These are phyloP conservation scores for Theobroma cacao DNA, from an alignment of 345 rosid species.

Conservation along the genomic window DNA sequence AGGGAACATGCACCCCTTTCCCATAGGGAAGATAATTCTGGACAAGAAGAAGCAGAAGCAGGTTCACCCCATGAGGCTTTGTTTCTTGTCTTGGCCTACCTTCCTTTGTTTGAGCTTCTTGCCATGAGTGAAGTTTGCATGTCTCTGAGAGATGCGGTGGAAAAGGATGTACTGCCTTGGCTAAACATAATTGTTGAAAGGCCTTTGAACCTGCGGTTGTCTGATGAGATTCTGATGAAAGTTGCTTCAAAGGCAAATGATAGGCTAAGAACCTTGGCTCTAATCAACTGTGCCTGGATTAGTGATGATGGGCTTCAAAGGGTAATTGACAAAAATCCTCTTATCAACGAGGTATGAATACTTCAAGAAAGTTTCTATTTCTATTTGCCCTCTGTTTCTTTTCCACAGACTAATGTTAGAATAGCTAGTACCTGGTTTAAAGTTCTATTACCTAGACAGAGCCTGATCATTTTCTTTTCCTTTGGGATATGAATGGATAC, in stretches of 20 bases:
- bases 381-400: background rate
- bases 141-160: slow-evolving; percentile 47
- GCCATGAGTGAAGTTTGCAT: slow-evolving; percentile 45
- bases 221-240: slow-evolving; percentile 43
- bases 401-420: background rate
- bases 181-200: slow-evolving; percentile 39
- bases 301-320: slow-evolving; percentile 62
- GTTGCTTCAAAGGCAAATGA: slow-evolving; percentile 52
- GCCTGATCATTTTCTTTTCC: background rate
- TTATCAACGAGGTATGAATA: slow-evolving; percentile 49
- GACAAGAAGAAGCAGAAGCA: slow-evolving; percentile 12
- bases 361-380: background rate
- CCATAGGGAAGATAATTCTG: background rate
- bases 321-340: slow-evolving; percentile 52
- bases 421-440: background rate
- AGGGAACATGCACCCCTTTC: background rate
- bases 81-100: slow-evolving; percentile 56
- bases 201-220: slow-evolving; percentile 44
- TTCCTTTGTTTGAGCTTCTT: slow-evolving; percentile 59
- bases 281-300: slow-evolving; percentile 43
- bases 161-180: slow-evolving; percentile 54
- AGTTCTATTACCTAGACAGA: background rate
- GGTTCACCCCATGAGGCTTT: slow-evolving; percentile 56
- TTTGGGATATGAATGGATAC: background rate
- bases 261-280: slow-evolving; percentile 41